Conservation (phyloP, 345 rosid genomes). For the Moringa oleifera region DNA sequence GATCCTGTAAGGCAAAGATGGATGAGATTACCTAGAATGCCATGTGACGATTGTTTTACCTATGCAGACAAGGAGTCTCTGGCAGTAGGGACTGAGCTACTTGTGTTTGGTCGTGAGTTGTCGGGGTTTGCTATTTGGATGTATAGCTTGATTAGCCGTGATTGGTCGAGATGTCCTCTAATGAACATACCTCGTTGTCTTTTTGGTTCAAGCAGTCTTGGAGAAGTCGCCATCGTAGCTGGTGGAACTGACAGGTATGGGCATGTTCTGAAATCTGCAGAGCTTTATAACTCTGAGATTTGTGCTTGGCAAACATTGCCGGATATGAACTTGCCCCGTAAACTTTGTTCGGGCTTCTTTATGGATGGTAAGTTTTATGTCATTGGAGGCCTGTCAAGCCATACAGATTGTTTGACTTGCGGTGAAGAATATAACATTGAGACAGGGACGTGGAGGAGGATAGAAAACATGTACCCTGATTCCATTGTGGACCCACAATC, state of each 20-base stretch:
- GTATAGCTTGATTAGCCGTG: constrained; percentile 23
- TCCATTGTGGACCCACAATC: constrained; percentile 11
- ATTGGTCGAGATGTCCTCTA: constrained; percentile 31
- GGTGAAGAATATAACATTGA: constrained; percentile 41
- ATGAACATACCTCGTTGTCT: constrained; percentile 37
- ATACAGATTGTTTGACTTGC: constrained; percentile 24
- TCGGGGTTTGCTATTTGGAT: constrained; percentile 35
- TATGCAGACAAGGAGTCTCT: constrained; percentile 45
- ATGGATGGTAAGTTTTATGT: constrained; percentile 45
- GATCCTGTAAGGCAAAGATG: constrained; percentile 33
- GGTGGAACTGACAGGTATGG: constrained; percentile 40
- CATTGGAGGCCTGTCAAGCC: constrained; percentile 37
- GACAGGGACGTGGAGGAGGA: constrained; percentile 38
- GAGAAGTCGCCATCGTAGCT: constrained; percentile 36
- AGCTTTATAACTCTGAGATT: constrained; percentile 31
- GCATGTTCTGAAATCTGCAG: constrained; percentile 29
- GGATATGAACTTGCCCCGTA: constrained; percentile 34
- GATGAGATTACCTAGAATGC: constrained; percentile 38
- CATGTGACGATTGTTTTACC: constrained; percentile 40
- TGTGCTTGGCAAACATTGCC: constrained; percentile 33
- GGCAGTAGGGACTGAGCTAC: constrained; percentile 40
- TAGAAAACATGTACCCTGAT: constrained; percentile 34
- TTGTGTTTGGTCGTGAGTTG: constrained; percentile 43
- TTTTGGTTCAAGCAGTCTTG: constrained; percentile 42
- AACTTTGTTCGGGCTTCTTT: constrained; percentile 39